These are phyloP conservation scores for Lodderomyces margitis DNA, from an alignment of 1,139 yeast species.

Conservation along the genomic window DNA sequence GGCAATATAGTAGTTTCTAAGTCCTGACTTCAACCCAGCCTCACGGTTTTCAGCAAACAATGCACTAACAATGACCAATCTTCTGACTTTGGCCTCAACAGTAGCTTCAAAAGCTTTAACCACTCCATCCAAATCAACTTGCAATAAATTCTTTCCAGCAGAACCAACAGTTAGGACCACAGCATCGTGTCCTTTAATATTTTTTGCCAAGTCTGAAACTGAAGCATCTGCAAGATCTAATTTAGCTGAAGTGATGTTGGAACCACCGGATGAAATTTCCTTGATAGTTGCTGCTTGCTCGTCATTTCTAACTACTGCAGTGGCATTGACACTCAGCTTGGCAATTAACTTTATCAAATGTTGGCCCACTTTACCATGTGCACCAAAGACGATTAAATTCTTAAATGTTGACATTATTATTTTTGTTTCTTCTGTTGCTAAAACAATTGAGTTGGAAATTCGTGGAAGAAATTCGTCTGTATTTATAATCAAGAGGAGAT, in stretches of 20 bases:
- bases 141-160: constrained; percentile 53
- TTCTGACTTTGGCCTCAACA: constrained; percentile 40
- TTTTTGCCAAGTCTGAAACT: constrained; percentile 31
- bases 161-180: constrained; percentile 67
- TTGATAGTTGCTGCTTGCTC: constrained; percentile 41
- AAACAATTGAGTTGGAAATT: too few relatives aligned
- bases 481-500: background rate
- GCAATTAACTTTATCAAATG: constrained; percentile 27
- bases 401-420: background rate
- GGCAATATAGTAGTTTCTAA: constrained; percentile 47
- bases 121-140: constrained; percentile 63
- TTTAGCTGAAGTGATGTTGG: constrained; percentile 34
- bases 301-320: constrained; percentile 51
- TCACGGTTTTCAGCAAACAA: constrained; percentile 51
- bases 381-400: constrained; percentile 46
- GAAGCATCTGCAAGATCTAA: constrained; percentile 38
- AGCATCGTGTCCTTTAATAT: constrained; percentile 50
- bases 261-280: constrained; percentile 24
- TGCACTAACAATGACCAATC: constrained; percentile 59
- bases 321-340: constrained; percentile 27
- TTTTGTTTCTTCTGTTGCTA: too few relatives aligned
- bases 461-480: too few relatives aligned
- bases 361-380: constrained; percentile 61
- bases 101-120: constrained; percentile 59
- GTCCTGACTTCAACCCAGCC: constrained; percentile 25